Conservation (phyloP, 139 green algal genomes). For the Dunaliella sp. region DNA sequence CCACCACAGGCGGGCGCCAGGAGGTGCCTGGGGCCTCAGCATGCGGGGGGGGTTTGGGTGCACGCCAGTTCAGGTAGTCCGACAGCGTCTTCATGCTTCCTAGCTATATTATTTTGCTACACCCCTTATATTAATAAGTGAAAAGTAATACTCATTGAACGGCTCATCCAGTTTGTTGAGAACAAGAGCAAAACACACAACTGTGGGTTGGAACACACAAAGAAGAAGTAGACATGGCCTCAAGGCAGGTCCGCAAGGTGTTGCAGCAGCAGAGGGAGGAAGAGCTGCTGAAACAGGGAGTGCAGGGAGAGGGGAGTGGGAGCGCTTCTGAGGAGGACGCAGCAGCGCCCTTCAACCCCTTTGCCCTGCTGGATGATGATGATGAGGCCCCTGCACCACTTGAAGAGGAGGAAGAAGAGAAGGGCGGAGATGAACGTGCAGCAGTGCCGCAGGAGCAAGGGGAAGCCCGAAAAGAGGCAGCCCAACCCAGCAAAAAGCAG, state of each 20-base stretch:
- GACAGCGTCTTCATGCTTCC: conserved; percentile 40
- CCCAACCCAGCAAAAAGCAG: too few relatives aligned
- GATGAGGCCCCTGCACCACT: conserved; percentile 27
- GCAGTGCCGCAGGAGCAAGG: conserved; percentile 10
- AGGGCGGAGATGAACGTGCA: conserved; percentile 11
- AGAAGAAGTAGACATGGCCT: background rate
- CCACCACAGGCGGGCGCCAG: conserved; percentile 38
- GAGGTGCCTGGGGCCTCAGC: conserved; percentile 12
- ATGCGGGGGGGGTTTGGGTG: conserved; percentile 13
- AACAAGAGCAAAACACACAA: too few relatives aligned
- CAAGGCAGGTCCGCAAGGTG: conserved; percentile 23
- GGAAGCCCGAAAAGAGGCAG: too few relatives aligned
- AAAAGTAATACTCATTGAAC: too few relatives aligned
- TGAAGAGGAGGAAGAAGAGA: conserved; percentile 9
- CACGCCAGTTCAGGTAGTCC: conserved; percentile 37
- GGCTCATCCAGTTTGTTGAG: too few relatives aligned
- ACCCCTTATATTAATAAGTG: too few relatives aligned
- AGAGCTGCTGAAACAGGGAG: background rate
- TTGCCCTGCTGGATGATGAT: conserved; percentile 62
- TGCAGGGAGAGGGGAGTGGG: conserved; percentile 10
- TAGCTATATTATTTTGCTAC: too few relatives aligned
- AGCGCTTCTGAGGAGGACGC: conserved; percentile 14
- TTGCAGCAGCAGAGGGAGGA: conserved; percentile 10
- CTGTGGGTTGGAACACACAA: background rate
- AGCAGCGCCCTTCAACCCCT: conserved; percentile 61